Percentiles rank a stretch among this genome's conserved stretches.
These are phyloP conservation scores for Solanum chmielewskii DNA, from an alignment of 257 asterid genomes.

Conservation along the genomic window DNA sequence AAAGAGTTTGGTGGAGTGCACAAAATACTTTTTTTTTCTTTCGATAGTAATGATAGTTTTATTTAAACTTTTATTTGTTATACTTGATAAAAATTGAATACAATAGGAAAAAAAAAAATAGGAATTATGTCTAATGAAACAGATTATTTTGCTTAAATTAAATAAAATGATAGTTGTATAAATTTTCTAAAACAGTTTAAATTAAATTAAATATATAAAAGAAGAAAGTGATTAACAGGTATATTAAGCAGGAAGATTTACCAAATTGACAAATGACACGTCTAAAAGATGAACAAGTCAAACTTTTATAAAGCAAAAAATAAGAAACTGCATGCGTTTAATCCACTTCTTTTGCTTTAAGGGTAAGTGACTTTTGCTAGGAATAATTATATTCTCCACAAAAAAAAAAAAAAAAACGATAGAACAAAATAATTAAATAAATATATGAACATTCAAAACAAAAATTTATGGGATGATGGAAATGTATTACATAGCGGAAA, in stretches of 20 bases:
- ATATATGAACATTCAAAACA: not conserved
- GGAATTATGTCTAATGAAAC: not conserved
- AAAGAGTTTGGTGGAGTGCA: not conserved
- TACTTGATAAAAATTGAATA: not conserved
- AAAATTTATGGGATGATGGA: not conserved
- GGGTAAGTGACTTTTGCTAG: not conserved
- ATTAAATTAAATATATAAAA: not conserved
- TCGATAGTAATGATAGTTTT: not conserved
- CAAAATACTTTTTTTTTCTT: not conserved
- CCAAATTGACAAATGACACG: not conserved
- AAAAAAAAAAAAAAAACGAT: not conserved
- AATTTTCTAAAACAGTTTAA: not conserved
- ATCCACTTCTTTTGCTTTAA: not conserved
- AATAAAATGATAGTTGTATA: not conserved
- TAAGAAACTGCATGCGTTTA: not conserved
- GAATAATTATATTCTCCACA: not conserved
- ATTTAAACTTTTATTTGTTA: not conserved
- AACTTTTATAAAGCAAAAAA: not conserved
- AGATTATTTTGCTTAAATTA: not conserved
- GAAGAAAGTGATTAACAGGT: not conserved
- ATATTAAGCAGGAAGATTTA: not conserved
- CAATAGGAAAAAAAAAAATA: not conserved
- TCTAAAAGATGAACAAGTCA: not conserved
- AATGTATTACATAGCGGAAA: not conserved
- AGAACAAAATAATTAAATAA: not conserved